A percentile compares a stretch with the other conserved stretches of the same genome.
phyloP scores from a whole-genome alignment of 2,329 filamentous ascomycete species.

The Hypoxylon sp. region DNA sequence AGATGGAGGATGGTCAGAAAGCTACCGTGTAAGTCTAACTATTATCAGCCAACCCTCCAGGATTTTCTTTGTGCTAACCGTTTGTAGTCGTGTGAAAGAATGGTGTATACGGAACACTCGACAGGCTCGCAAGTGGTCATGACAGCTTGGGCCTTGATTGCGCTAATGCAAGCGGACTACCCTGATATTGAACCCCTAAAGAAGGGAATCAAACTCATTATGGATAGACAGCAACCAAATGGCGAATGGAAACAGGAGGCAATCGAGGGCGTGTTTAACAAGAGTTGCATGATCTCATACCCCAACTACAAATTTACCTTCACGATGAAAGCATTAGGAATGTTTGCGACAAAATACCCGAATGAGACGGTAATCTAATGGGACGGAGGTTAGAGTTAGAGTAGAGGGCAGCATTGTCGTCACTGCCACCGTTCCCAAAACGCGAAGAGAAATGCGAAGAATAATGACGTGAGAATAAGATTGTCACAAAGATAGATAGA shows the following conservation, averaged over 20 bases:
- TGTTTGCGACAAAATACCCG: conserved; percentile 82
- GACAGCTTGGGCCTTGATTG: conserved; percentile 91
- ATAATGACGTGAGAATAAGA: conserved; percentile 11
- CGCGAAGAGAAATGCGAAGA: neutral
- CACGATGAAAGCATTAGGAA: conserved; percentile 90
- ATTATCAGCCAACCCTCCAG: neutral
- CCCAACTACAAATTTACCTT: conserved; percentile 99
- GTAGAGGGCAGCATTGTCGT: neutral
- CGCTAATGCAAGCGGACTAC: conserved; percentile 83
- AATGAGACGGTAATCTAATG: conserved; percentile 65
- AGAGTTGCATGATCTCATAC: conserved; percentile 99
- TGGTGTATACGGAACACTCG: conserved; percentile 78
- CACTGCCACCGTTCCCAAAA: conserved; percentile 1
- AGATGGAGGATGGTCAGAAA: conserved; percentile 97
- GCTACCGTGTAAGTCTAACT: conserved; percentile 72
- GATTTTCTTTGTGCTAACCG: conserved; percentile 13
- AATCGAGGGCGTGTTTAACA: conserved; percentile 99
- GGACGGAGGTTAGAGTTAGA: neutral
- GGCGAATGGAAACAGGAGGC: conserved; percentile 96
- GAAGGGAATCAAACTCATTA: conserved; percentile 82
- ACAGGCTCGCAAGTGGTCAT: conserved; percentile 89
- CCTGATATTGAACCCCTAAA: conserved; percentile 78
- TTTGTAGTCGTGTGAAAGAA: conserved; percentile 77
- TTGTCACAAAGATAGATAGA: neutral
- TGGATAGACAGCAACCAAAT: conserved; percentile 85